Evolutionary conservation across 345 rosid genomes (phyloP), one percentile per base, ranked within the genome.

Genomic region (Crucihimalaya himalaica): DNA sequence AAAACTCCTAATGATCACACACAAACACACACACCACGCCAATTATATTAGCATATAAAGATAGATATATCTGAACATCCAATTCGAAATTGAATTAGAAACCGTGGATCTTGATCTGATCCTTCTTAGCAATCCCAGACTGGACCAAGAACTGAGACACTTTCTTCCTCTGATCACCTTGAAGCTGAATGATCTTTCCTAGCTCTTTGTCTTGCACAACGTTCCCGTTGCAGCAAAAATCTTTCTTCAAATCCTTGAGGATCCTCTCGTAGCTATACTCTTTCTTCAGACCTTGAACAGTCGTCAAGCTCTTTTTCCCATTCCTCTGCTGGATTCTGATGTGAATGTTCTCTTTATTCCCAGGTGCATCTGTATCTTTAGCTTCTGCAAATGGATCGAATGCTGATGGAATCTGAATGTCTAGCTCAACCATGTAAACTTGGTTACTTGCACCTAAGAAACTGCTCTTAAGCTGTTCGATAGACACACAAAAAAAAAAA

Each of bases 101-200:
- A 21, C 98, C 98, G 88, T 92, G 97, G 53, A 90, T 84, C 86
- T 90, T 92, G 76, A 92, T 88, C 28, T 81, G 86, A 8, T 90
- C 93, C 82, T 86, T 90, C 83, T 87, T 83, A 71, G 83, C 95
- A 23, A 92, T 45, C 40, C 86, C 86, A 15, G 81, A 69, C 51
- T 85, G 87, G 52, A 86, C 70, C 45, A 92, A 91, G 62, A 92
- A 93, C 0, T 86, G 83, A 19, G 88, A 80, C 1, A 86, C 93
- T 23, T 94, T 94, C 85, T 84, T 86, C 73, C 97, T 80, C 79
- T 92, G 98, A 77, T 94, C 97, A 35, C 97, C 97, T 58, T 94
- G 98, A n/a, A 94, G 95, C 67, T 93, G 98, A 53, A 93, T 89
- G 68, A 94, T 85, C 81, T 94, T 92, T 18, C 98, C 97, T 0